These are phyloP conservation scores for Eucalyptus regnans DNA, from an alignment of 345 rosid species.

Conservation along the genomic window DNA sequence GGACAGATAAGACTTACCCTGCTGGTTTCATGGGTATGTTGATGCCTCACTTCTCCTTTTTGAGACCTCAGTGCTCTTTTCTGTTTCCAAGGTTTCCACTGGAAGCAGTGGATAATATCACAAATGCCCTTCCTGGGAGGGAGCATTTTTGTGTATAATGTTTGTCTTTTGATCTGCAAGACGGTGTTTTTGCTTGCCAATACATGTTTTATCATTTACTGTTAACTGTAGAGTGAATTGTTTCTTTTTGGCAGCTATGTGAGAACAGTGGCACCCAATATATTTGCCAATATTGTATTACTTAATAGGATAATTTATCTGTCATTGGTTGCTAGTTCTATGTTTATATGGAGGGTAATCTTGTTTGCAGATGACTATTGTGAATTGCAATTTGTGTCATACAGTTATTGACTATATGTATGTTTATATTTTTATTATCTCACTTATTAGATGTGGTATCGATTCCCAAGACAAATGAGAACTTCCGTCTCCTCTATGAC, in stretches of 20 bases:
- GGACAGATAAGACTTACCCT: neutral
- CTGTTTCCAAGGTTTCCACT: neutral
- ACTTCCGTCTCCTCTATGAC: neutral
- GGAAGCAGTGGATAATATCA: neutral
- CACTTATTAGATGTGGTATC: neutral
- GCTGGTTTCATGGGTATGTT: neutral
- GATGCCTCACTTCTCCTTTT: neutral
- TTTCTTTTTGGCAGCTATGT: neutral
- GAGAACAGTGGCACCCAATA: neutral
- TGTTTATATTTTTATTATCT: neutral
- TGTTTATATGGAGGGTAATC: neutral
- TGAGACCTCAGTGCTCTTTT: neutral
- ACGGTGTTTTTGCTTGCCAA: neutral
- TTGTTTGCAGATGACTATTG: neutral
- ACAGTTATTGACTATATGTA: neutral
- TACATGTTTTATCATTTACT: neutral
- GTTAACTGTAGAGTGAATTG: neutral
- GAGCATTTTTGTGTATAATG: neutral
- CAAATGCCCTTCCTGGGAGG: neutral
- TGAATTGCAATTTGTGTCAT: neutral
- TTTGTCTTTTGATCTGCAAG: neutral
- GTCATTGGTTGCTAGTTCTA: neutral
- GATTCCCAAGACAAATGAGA: neutral
- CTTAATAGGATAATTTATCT: neutral
- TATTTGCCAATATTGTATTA: neutral